These are phyloP conservation scores for Cajanus cajan DNA, from an alignment of 306 rosid species.

Conservation along the genomic window DNA sequence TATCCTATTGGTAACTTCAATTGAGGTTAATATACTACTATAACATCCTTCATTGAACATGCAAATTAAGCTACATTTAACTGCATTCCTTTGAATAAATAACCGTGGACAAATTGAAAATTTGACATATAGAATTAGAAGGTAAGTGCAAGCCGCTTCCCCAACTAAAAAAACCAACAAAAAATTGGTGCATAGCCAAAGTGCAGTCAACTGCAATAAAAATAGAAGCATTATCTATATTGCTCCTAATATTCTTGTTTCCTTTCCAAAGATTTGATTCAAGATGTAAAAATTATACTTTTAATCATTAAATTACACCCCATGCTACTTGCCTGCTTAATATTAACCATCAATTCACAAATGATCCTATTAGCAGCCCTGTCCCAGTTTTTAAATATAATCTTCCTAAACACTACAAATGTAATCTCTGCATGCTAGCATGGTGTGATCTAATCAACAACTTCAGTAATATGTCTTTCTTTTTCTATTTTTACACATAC, in stretches of 20 bases:
- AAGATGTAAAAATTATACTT: too few relatives aligned
- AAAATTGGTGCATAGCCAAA: too few relatives aligned
- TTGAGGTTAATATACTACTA: neutral
- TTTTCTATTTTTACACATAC: neutral
- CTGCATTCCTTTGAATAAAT: neutral
- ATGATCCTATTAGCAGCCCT: conserved; percentile 36
- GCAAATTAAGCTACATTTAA: neutral
- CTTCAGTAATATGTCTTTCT: neutral
- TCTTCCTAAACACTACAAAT: conserved; percentile 7
- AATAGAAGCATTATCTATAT: too few relatives aligned
- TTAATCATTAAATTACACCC: too few relatives aligned
- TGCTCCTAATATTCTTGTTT: too few relatives aligned
- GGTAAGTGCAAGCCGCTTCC: too few relatives aligned
- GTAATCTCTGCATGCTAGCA: neutral
- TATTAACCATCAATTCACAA: too few relatives aligned
- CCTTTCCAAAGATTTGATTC: too few relatives aligned
- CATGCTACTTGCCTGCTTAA: too few relatives aligned
- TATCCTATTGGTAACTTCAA: neutral
- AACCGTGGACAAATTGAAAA: neutral
- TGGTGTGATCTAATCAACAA: neutral
- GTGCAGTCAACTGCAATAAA: too few relatives aligned
- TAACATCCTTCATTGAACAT: neutral
- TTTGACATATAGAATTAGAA: too few relatives aligned
- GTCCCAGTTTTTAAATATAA: neutral
- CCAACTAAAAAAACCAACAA: too few relatives aligned